Evolutionary conservation across 208 protist species (phyloP), one percentile per base, ranked within the genome.

Genomic region (Acanthamoeba royreba): DNA sequence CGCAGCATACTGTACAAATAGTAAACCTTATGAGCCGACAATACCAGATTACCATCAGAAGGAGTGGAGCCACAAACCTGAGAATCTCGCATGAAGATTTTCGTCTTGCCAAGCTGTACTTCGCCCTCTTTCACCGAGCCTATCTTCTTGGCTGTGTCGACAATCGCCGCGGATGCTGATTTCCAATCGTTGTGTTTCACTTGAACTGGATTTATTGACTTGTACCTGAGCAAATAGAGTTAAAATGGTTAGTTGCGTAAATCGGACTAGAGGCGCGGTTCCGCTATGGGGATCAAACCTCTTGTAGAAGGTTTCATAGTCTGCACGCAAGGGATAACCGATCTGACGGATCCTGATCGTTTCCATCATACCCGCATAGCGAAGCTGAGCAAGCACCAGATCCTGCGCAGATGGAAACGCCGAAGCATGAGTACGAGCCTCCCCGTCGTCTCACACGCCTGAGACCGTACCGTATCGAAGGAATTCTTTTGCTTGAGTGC

Each of bases 321-420:
- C 49, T 1, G 31, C 66, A 3, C 89, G 66, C 33, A 89, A 22
- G 31, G 95, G 95, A 53, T 86, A 96, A 7, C 95, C 95, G 4
- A 92, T 19, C 38, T 96, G 94, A 19, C 95, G 28, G 55, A 96
- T 96, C 33, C 61, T 49, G 49, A 96, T 92, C 22, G 94, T 93
- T 61, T 96, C 95, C 69, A 96, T 95, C 55, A 96, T 94, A 58
- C 95, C 95, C 0, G 58, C 53, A 22, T 92, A 92, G 15, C 87
- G 2, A 0, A 92, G 58, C 45, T 92, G 87, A 8, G 87, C 87
- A 47, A 13, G 1, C 91, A 93, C 66, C 2, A 93, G 77, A 17
- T 93, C 91, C 52, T 53, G 35, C 2, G 66, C 11, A 58, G 1
- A 79, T 45, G 66, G 33, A 79, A 63, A 63, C 53, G 22, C 22